A percentile compares a stretch with the other conserved stretches of the same genome.
Evolutionary conservation across 805 yeast species (phyloP).

Genomic region (Pichia cephalocereana): DNA sequence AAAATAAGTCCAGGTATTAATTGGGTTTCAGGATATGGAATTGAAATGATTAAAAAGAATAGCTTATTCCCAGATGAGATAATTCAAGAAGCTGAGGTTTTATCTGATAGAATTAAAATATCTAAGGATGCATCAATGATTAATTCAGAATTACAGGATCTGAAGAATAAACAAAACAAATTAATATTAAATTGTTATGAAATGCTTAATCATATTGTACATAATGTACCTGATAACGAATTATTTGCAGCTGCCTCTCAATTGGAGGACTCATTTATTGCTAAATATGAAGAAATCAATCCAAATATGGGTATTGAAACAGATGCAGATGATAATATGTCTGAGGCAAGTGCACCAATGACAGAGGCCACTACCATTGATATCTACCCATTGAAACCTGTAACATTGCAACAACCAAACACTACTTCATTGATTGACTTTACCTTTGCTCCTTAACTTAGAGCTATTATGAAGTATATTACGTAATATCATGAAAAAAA

Average conservation of each 20-base stretch:
- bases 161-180: background rate
- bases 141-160: background rate
- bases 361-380: background rate
- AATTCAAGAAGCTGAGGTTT: slow-evolving; percentile 21
- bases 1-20: slow-evolving; percentile 17
- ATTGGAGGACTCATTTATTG: slow-evolving; percentile 2
- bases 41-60: slow-evolving; percentile 24
- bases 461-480: no score
- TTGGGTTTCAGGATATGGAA: slow-evolving; percentile 20
- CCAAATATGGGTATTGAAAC: background rate
- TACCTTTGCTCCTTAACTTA: background rate
- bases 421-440: background rate
- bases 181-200: slow-evolving; percentile 2
- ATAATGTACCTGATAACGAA: background rate
- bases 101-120: slow-evolving; percentile 15
- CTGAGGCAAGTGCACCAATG: background rate
- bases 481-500: no score
- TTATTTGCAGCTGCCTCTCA: background rate
- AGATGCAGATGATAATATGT: background rate
- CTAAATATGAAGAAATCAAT: background rate
- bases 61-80: slow-evolving; percentile 19
- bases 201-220: background rate
- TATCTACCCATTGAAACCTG: background rate
- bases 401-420: background rate
- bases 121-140: background rate